Base-by-base conservation (phyloP, 2,329 filamentous ascomycete species). In the Aureobasidium sp. region DNA sequence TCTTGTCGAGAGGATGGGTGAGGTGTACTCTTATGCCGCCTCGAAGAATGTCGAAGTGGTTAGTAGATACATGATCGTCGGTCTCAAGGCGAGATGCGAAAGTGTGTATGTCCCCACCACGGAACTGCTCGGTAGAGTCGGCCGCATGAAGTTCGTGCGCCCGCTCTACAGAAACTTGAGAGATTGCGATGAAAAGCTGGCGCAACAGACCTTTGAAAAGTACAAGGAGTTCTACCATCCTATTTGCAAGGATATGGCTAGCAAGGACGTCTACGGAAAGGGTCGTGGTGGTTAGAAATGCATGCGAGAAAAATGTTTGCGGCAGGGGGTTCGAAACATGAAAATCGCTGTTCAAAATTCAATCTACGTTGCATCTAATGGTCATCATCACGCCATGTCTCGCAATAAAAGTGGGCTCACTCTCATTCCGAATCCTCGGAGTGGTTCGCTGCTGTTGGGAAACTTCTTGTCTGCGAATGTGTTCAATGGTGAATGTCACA, bases 121-220 rank as follows among this genome's bases (percentile, higher is more conserved):
- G 1, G 84, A 89, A 63, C 78, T 97, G 61, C 79, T 97, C 42
- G 89, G 90, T 35, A 81, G 82, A 58, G 91, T 97, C 27, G 94
- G 94, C 14, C 81, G 94, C 62, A 97, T 99, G 94, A 97, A 97
- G 82, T 97, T 93, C 74, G 93, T 97, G 63, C 81, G 93, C 52
- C 91, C 93, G 24, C 76, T 97, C 70, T 97, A 88, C 77, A 82
- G 88, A 64, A 82, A 84, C 54, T 77, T 99, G 67, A 87, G 88
- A 70, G 85, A 86, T 72, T 84, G 89, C 42, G 87, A 97, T 75
- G 79, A 84, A 50, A 78, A 85, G 29, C 75, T 96, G 69, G 93
- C 94, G 0, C 75, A 93, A 59, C 79, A 85, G 72, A 96, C 92
- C 0, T 97, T 96, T 75, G 83, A 89, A 76, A 88, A 88, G 81